Percentiles rank a stretch among this genome's conserved stretches.
Conservation (phyloP, 345 rosid genomes). For the Murraya koenigii region DNA sequence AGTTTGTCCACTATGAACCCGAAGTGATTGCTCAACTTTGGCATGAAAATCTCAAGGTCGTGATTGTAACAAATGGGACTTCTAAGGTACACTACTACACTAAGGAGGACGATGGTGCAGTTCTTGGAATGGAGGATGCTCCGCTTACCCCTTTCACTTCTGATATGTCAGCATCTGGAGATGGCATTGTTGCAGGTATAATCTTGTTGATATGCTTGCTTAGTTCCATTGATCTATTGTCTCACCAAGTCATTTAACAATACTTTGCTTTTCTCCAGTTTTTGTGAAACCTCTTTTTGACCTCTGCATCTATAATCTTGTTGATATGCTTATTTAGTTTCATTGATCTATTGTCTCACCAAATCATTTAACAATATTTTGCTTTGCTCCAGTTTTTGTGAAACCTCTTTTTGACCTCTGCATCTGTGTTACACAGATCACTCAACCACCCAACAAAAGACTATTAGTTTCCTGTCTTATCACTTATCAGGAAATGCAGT, state of each 20-base stretch:
- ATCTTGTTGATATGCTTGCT: conserved; percentile 3
- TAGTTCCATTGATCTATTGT: background rate
- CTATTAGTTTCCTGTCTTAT: background rate
- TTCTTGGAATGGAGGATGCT: conserved; percentile 78
- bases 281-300: no score
- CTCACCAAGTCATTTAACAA: conserved; percentile 2
- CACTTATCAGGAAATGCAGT: background rate
- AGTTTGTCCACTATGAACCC: conserved; percentile 67
- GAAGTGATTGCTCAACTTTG: conserved; percentile 71
- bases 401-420: background rate
- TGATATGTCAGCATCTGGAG: conserved; percentile 93
- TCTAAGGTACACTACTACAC: conserved; percentile 89
- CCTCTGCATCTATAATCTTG: conserved; percentile 29
- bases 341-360: background rate
- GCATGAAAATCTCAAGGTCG: conserved; percentile 73
- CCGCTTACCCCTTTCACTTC: conserved; percentile 71
- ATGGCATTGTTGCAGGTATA: conserved; percentile 89
- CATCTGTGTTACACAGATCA: background rate
- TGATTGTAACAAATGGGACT: conserved; percentile 91
- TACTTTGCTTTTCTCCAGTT: no score
- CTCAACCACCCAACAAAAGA: background rate
- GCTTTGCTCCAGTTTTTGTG: background rate
- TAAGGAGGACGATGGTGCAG: conserved; percentile 67
- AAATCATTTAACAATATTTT: background rate
- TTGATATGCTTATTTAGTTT: conserved; percentile 2